phyloP scores from a whole-genome alignment of 2,329 filamentous ascomycete genomes.

The Calycina marina region DNA sequence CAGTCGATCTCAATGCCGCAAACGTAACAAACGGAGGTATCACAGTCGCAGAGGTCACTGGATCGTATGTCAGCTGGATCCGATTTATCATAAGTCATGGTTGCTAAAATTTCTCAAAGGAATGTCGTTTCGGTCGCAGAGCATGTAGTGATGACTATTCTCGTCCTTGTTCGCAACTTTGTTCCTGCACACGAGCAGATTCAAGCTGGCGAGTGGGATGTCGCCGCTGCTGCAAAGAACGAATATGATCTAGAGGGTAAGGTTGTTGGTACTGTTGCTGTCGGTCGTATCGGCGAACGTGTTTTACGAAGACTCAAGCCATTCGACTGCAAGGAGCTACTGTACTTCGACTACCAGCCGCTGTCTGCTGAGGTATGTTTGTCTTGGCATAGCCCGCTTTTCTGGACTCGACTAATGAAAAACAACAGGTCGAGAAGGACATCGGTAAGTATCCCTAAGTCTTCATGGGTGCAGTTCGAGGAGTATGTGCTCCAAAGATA shows the following conservation, averaged over 20 bases:
- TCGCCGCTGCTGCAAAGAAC: slow-evolving; percentile 92
- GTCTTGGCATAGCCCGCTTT: too few species aligned
- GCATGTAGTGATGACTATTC: slow-evolving; percentile 99
- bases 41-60: slow-evolving; percentile 95
- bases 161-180: slow-evolving; percentile 92
- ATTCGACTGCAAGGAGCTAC: slow-evolving; percentile 98
- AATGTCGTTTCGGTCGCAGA: slow-evolving; percentile 98
- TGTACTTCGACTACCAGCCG: slow-evolving; percentile 99
- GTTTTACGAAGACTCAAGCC: slow-evolving; percentile 90
- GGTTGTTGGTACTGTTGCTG: slow-evolving; percentile 93
- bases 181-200: slow-evolving; percentile 95
- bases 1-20: slow-evolving; percentile 79
- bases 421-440: slow-evolving; percentile 84
- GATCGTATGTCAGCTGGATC: slow-evolving; percentile 95
- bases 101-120: slow-evolving; percentile 93
- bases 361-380: slow-evolving; percentile 66
- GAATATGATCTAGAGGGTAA: slow-evolving; percentile 97
- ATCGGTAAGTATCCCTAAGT: too few species aligned
- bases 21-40: slow-evolving; percentile 97
- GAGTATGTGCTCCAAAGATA: too few species aligned
- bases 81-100: too few species aligned
- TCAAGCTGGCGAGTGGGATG: slow-evolving; percentile 79
- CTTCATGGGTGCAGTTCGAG: too few species aligned
- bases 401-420: too few species aligned
- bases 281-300: slow-evolving; percentile 95